phyloP scores from a whole-genome alignment of 2,329 filamentous ascomycete genomes.

The Cryphonectria nitschkei region DNA sequence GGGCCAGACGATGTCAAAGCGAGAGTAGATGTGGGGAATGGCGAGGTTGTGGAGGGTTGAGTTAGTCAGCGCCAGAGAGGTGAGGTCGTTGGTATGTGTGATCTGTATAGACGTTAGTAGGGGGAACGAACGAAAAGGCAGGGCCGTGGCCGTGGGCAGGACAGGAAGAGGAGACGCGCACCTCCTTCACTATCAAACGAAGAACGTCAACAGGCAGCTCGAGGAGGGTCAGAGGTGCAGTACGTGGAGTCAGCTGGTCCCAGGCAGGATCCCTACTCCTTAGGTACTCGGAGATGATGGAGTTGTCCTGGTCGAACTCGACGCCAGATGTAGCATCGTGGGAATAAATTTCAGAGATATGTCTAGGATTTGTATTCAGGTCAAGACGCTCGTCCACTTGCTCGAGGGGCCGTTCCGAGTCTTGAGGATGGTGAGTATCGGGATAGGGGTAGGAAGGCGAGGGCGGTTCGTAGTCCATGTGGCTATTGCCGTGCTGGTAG shows the following conservation, averaged over 20 bases:
- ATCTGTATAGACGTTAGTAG: slow-evolving; percentile 52
- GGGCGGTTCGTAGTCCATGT: slow-evolving; percentile 20
- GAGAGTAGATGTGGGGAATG: slow-evolving; percentile 79
- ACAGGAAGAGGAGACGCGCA: slow-evolving; percentile 41
- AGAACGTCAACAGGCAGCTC: slow-evolving; percentile 80
- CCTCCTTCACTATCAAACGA: slow-evolving; percentile 79
- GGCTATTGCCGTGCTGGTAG: slow-evolving; percentile 11
- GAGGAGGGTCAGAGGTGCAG: slow-evolving; percentile 65
- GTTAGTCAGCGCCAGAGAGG: slow-evolving; percentile 76
- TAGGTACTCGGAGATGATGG: slow-evolving; percentile 43
- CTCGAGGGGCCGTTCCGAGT: slow-evolving; percentile 3
- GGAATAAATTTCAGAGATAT: slow-evolving; percentile 27
- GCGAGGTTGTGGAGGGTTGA: slow-evolving; percentile 76
- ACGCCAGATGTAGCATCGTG: slow-evolving; percentile 17
- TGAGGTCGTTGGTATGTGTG: slow-evolving; percentile 80
- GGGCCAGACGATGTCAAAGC: slow-evolving; percentile 89
- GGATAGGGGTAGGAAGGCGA: slow-evolving; percentile 23
- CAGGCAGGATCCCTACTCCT: slow-evolving; percentile 68
- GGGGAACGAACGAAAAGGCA: neutral
- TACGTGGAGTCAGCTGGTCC: slow-evolving; percentile 63
- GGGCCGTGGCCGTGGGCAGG: neutral
- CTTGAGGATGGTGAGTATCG: slow-evolving; percentile 16
- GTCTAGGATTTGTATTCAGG: slow-evolving; percentile 22
- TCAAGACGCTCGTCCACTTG: slow-evolving; percentile 10
- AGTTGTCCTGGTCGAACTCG: slow-evolving; percentile 22